phyloP scores from a whole-genome alignment of 164 flowering plant genomes.

The Akebia trifoliata region DNA sequence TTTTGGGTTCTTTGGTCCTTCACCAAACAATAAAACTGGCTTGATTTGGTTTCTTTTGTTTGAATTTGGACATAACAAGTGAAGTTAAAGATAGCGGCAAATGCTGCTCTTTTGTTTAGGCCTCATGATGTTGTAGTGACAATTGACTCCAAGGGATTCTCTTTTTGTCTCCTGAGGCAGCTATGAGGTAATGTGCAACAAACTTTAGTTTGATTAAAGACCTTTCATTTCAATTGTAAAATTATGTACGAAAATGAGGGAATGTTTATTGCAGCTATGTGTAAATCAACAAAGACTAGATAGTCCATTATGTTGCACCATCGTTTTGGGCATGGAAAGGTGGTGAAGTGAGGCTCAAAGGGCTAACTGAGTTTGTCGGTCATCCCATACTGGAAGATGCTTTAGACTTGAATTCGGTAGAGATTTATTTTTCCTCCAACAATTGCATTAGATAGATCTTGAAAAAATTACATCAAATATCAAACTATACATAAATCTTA shows the following conservation, averaged over 20 bases:
- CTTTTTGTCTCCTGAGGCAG: slow-evolving; percentile 69
- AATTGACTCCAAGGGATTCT: slow-evolving; percentile 89
- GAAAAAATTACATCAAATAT: too few species aligned
- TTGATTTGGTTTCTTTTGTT: not conserved
- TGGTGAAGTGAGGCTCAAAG: slow-evolving; percentile 76
- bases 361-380: slow-evolving; percentile 79
- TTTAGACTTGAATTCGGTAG: slow-evolving; percentile 46
- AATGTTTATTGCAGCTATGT: slow-evolving; percentile 70
- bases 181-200: slow-evolving; percentile 45
- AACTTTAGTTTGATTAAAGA: not conserved
- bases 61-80: slow-evolving; percentile 36
- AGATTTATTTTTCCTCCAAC: not conserved
- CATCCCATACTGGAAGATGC: slow-evolving; percentile 86
- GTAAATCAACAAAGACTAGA: slow-evolving; percentile 29
- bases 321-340: slow-evolving; percentile 99
- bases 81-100: slow-evolving; percentile 57
- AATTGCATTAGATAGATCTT: too few species aligned
- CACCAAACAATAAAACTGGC: not conserved
- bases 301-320: slow-evolving; percentile 90
- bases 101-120: slow-evolving; percentile 59
- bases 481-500: too few species aligned
- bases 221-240: not conserved
- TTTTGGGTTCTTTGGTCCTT: not conserved
- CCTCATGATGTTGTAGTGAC: slow-evolving; percentile 94
- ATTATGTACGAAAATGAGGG: slow-evolving; percentile 22